Percentiles rank a stretch among this genome's conserved stretches.
Conservation (phyloP, 805 yeast species). For the Pichia deserticola region DNA sequence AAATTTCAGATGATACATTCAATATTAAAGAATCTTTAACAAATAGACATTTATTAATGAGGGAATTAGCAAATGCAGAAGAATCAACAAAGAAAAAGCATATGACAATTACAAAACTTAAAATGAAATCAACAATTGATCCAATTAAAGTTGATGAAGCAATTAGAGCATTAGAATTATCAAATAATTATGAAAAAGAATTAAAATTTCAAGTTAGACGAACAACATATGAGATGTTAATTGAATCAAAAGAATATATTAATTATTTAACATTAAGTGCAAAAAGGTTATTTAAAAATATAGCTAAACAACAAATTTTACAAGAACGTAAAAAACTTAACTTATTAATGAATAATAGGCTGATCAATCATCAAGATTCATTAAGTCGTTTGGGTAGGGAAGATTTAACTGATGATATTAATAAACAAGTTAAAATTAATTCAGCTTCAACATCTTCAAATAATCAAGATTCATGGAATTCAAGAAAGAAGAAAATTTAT, state of each 20-base stretch:
- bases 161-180: conserved; percentile 66
- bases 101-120: conserved; percentile 61
- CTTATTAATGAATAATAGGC: conserved; percentile 54
- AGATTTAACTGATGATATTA: conserved; percentile 33
- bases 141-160: conserved; percentile 92
- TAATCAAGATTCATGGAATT: conserved; percentile 29
- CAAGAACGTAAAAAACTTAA: conserved; percentile 76
- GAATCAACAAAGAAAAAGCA: conserved; percentile 63
- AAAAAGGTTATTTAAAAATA: conserved; percentile 46
- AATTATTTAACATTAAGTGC: conserved; percentile 46
- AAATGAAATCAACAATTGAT: conserved; percentile 65
- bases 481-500: conserved; percentile 24
- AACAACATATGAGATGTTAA: conserved; percentile 77
- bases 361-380: conserved; percentile 26
- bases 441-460: neutral
- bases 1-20: conserved; percentile 67
- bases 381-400: conserved; percentile 78
- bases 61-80: conserved; percentile 79
- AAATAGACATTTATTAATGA: conserved; percentile 85
- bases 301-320: conserved; percentile 67
- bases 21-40: conserved; percentile 89
- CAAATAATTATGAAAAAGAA: conserved; percentile 68
- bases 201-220: conserved; percentile 72
- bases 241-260: conserved; percentile 59
- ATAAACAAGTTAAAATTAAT: neutral